phyloP scores from a whole-genome alignment of 1,139 yeast genomes.

The Yamadazyma friedrichii region DNA sequence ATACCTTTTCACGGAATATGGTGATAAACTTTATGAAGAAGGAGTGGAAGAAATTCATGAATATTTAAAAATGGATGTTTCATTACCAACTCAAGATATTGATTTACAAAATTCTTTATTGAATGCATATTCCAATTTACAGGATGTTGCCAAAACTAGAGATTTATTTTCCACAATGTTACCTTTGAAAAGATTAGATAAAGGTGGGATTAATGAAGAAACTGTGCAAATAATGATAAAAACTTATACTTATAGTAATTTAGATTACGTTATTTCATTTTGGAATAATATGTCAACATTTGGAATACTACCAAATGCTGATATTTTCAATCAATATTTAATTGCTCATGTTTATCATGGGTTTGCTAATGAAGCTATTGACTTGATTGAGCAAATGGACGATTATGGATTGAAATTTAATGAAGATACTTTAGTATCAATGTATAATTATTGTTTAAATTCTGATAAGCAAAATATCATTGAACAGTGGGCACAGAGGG shows the following conservation, averaged over 20 bases:
- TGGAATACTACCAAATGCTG: conserved; percentile 53
- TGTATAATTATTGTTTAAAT: conserved; percentile 63
- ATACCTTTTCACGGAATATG: conserved; percentile 61
- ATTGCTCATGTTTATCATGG: conserved; percentile 78
- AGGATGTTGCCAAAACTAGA: conserved; percentile 57
- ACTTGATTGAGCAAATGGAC: conserved; percentile 48
- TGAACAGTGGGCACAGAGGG: conserved; percentile 51
- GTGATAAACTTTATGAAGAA: conserved; percentile 57
- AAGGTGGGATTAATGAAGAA: conserved; percentile 60
- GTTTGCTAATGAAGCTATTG: conserved; percentile 56
- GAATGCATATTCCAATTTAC: conserved; percentile 64
- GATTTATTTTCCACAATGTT: conserved; percentile 62
- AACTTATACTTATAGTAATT: conserved; percentile 58
- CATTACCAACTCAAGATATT: conserved; percentile 55
- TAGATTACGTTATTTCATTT: conserved; percentile 58
- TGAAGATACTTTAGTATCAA: conserved; percentile 49
- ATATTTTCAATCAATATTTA: conserved; percentile 61
- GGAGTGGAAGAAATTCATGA: conserved; percentile 71
- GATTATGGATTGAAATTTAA: conserved; percentile 52
- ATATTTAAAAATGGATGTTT: conserved; percentile 63
- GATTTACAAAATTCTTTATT: conserved; percentile 60
- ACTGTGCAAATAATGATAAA: conserved; percentile 73
- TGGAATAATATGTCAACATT: conserved; percentile 62
- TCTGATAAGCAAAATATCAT: conserved; percentile 47
- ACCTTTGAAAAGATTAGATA: conserved; percentile 44